phyloP scores from a whole-genome alignment of 176 grass and related monocot genomes.

The Oryza meyeriana region DNA sequence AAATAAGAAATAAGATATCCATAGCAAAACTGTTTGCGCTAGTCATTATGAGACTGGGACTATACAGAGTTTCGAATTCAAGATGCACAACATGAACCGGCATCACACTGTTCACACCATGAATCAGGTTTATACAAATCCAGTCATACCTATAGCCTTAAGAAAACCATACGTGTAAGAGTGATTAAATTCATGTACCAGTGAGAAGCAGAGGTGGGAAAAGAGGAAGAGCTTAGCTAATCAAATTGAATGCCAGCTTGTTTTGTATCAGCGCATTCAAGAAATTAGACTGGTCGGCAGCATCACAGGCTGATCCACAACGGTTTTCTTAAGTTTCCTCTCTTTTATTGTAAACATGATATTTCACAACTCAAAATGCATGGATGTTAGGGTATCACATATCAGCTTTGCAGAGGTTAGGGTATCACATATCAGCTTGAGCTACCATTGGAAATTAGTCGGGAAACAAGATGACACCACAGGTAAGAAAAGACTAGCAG shows the following conservation, averaged over 20 bases:
- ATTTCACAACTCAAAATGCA: slow-evolving; percentile 15
- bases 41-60: neutral
- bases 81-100: slow-evolving; percentile 1
- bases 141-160: neutral
- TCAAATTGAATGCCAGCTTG: neutral
- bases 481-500: neutral
- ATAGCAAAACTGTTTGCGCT: neutral
- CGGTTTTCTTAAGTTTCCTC: neutral
- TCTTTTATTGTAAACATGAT: neutral
- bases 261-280: neutral
- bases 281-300: neutral
- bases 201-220: neutral
- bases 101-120: neutral
- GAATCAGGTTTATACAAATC: neutral
- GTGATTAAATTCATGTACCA: neutral
- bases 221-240: neutral
- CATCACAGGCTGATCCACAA: neutral
- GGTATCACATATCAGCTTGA: neutral
- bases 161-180: neutral
- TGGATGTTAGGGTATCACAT: neutral
- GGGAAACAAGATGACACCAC: neutral
- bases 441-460: slow-evolving; percentile 8
- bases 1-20: neutral
- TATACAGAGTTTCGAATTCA: neutral
- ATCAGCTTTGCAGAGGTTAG: neutral